phyloP scores from a whole-genome alignment of 805 yeast genomes.

The Schwanniomyces polymorphus region DNA sequence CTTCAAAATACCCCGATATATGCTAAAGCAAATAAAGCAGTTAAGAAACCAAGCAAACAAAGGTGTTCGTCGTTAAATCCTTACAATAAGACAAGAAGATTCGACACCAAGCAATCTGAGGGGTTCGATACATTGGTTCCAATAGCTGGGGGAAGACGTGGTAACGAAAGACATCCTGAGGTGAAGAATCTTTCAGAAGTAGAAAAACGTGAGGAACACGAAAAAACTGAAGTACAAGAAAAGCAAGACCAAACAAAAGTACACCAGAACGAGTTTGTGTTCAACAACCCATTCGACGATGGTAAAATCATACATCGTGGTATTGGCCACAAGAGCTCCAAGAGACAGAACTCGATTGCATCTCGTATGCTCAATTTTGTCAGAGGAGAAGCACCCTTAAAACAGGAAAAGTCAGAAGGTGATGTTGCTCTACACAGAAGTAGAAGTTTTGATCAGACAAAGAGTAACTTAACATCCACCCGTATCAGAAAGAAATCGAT shows the following conservation, averaged over 20 bases:
- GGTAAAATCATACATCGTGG: neutral
- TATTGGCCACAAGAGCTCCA: neutral
- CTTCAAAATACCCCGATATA: conserved; percentile 41
- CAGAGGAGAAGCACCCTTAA: conserved; percentile 6
- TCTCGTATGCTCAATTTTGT: conserved; percentile 19
- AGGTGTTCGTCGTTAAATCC: neutral
- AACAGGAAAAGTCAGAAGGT: neutral
- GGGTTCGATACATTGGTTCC: neutral
- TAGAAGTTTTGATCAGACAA: conserved; percentile 32
- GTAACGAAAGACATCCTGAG: neutral
- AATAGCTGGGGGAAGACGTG: conserved; percentile 1
- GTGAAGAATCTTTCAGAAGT: neutral
- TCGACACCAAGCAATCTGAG: neutral
- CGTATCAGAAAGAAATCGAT: conserved; percentile 20
- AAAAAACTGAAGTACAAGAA: conserved; percentile 7
- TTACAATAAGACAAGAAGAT: neutral
- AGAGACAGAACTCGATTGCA: conserved; percentile 18
- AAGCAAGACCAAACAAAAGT: neutral
- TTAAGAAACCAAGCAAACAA: conserved; percentile 9
- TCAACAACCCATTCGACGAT: conserved; percentile 16
- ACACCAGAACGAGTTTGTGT: conserved; percentile 4
- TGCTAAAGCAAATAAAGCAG: conserved; percentile 35
- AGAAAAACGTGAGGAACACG: conserved; percentile 6
- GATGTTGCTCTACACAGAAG: conserved; percentile 1
- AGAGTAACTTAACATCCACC: conserved; percentile 29